Evolutionary conservation across 495 filamentous ascomycete species (phyloP).

Genomic region (Aspergillus bridgeri): DNA sequence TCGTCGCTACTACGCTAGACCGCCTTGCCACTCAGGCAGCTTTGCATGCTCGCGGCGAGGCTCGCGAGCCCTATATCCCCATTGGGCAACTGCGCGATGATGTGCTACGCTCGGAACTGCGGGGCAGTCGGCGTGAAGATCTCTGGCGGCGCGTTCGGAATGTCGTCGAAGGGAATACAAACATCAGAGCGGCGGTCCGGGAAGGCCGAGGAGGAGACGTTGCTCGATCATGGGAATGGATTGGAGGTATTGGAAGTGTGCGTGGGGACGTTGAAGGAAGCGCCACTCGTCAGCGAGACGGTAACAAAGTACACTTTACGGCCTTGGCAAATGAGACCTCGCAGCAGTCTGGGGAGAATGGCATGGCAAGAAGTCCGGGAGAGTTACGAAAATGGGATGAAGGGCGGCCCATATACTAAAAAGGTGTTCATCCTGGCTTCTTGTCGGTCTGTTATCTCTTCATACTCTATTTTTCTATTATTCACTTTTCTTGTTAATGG

Average conservation of each 20-base stretch:
- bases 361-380: slow-evolving; percentile 25
- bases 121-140: slow-evolving; percentile 63
- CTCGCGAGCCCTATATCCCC: slow-evolving; percentile 71
- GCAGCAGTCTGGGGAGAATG: slow-evolving; percentile 29
- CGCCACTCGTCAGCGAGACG: slow-evolving; percentile 41
- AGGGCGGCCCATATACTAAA: slow-evolving; percentile 60
- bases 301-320: slow-evolving; percentile 40
- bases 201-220: slow-evolving; percentile 84
- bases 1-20: slow-evolving; percentile 80
- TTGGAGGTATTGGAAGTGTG: slow-evolving; percentile 60
- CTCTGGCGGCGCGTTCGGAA: slow-evolving; percentile 77
- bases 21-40: slow-evolving; percentile 78
- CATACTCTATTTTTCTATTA: neutral
- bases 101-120: slow-evolving; percentile 79
- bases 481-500: neutral
- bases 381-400: slow-evolving; percentile 58
- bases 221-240: slow-evolving; percentile 93
- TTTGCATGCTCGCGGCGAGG: slow-evolving; percentile 62
- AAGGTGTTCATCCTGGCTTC: neutral
- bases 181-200: slow-evolving; percentile 79
- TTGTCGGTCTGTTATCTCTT: neutral
- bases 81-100: slow-evolving; percentile 90
- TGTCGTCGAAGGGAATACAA: slow-evolving; percentile 89
- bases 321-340: slow-evolving; percentile 29
- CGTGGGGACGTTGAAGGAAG: slow-evolving; percentile 32